phyloP scores from a whole-genome alignment of 176 grass and related monocot genomes.

The Ampelocalamus luodianensis region DNA sequence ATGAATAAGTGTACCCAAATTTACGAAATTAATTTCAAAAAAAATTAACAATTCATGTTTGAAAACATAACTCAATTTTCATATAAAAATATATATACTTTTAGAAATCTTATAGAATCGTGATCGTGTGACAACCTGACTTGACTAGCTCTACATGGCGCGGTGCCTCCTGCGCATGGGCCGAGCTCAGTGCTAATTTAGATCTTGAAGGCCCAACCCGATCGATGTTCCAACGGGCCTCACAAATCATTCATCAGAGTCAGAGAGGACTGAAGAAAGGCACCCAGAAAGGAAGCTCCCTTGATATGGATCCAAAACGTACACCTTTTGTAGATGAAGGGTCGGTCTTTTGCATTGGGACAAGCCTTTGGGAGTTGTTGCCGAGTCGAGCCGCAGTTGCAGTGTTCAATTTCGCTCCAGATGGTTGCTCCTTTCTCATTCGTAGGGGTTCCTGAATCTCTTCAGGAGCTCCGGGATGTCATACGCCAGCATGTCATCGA shows the following conservation, averaged over 20 bases:
- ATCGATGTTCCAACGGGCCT: background rate
- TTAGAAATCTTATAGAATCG: too few species aligned
- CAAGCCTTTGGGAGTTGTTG: background rate
- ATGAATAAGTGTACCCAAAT: too few species aligned
- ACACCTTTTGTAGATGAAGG: background rate
- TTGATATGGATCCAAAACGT: background rate
- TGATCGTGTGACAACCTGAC: too few species aligned
- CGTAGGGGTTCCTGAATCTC: conserved; percentile 89
- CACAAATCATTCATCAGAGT: background rate
- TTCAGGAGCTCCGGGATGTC: conserved; percentile 84
- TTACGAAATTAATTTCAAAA: too few species aligned
- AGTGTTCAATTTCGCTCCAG: background rate
- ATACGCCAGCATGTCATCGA: conserved; percentile 94
- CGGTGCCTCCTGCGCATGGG: too few species aligned
- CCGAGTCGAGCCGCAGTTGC: background rate
- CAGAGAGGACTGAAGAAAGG: background rate
- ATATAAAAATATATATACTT: too few species aligned
- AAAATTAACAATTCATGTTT: too few species aligned
- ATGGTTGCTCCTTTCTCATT: conserved; percentile 20
- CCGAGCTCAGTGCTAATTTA: background rate
- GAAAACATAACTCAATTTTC: too few species aligned
- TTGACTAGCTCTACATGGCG: too few species aligned
- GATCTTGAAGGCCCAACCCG: background rate
- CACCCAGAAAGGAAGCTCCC: background rate
- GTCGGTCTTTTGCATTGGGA: background rate